These are phyloP conservation scores for Coniochaeta sp. DNA, from an alignment of 2,329 filamentous ascomycete genomes.

Conservation along the genomic window DNA sequence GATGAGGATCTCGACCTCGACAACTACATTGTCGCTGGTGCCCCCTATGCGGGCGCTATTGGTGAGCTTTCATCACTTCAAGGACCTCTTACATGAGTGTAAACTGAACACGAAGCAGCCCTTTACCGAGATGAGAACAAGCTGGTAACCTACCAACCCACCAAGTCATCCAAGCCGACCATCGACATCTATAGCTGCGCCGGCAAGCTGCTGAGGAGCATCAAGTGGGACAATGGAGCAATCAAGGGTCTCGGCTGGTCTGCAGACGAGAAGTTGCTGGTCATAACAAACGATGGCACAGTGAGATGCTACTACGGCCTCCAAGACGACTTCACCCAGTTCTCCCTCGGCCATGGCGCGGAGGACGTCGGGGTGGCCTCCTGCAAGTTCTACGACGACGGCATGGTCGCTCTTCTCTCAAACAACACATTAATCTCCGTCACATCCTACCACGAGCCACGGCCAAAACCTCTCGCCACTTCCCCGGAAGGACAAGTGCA, in stretches of 20 bases:
- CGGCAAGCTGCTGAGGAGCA: slow-evolving; percentile 77
- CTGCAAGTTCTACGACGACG: slow-evolving; percentile 87
- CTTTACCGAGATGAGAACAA: slow-evolving; percentile 85
- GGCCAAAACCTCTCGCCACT: slow-evolving; percentile 72
- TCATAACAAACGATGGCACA: slow-evolving; percentile 82
- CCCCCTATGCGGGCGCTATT: slow-evolving; percentile 87
- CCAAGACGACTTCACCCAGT: slow-evolving; percentile 92
- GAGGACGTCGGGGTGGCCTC: slow-evolving; percentile 81
- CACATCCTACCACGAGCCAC: slow-evolving; percentile 83
- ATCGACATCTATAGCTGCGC: slow-evolving; percentile 95
- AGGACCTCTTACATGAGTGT: not conserved
- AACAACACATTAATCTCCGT: slow-evolving; percentile 86
- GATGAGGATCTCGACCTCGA: slow-evolving; percentile 90
- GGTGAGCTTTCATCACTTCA: slow-evolving; percentile 48
- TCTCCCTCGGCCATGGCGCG: slow-evolving; percentile 81
- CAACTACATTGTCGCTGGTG: slow-evolving; percentile 86
- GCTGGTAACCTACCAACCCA: slow-evolving; percentile 68
- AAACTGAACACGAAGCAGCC: slow-evolving; percentile 43
- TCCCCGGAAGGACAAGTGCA: slow-evolving; percentile 73
- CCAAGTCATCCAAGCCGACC: slow-evolving; percentile 66
- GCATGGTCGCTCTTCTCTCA: slow-evolving; percentile 85
- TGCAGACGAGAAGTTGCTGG: slow-evolving; percentile 84
- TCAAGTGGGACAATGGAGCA: slow-evolving; percentile 84
- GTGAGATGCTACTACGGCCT: slow-evolving; percentile 86
- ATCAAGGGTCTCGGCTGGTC: slow-evolving; percentile 93